phyloP scores from a whole-genome alignment of 1,284 basidiomycete species.

The Erythrobasidium hasegawianum region DNA sequence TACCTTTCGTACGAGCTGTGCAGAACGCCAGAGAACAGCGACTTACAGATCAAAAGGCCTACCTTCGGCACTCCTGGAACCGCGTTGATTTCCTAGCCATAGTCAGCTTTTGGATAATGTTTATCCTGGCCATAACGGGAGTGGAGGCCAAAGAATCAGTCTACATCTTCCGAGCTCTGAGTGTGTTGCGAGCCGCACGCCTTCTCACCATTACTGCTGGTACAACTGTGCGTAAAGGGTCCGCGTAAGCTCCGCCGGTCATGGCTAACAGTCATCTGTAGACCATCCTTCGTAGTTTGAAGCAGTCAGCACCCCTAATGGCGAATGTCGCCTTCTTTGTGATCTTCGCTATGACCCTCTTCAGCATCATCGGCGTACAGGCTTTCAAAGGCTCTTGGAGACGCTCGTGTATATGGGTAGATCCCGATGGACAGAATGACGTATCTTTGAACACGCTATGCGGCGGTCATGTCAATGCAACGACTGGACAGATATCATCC shows the following conservation, averaged over 20 bases:
- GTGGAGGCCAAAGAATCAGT: conserved; percentile 73
- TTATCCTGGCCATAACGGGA: conserved; percentile 64
- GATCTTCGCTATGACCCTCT: conserved; percentile 80
- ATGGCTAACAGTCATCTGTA: conserved; percentile 45
- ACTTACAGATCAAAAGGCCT: conserved; percentile 54
- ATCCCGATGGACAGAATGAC: conserved; percentile 49
- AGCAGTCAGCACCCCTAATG: conserved; percentile 81
- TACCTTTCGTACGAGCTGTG: conserved; percentile 55
- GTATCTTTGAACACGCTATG: conserved; percentile 59
- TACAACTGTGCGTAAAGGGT: conserved; percentile 64
- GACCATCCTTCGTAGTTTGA: conserved; percentile 91
- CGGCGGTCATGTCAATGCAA: conserved; percentile 69
- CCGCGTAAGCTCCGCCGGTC: background rate
- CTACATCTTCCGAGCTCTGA: conserved; percentile 76
- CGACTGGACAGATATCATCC: conserved; percentile 54
- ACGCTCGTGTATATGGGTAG: conserved; percentile 55
- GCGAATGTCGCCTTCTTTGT: conserved; percentile 87
- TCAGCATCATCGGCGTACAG: conserved; percentile 87
- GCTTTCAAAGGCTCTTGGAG: conserved; percentile 79
- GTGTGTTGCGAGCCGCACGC: conserved; percentile 77
- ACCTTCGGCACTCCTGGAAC: conserved; percentile 89
- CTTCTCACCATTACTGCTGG: conserved; percentile 84
- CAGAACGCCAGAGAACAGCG: conserved; percentile 47
- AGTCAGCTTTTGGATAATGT: conserved; percentile 73
- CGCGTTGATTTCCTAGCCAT: conserved; percentile 86